phyloP scores from a whole-genome alignment of 306 rosid species.

The Citrullus colocynthis region DNA sequence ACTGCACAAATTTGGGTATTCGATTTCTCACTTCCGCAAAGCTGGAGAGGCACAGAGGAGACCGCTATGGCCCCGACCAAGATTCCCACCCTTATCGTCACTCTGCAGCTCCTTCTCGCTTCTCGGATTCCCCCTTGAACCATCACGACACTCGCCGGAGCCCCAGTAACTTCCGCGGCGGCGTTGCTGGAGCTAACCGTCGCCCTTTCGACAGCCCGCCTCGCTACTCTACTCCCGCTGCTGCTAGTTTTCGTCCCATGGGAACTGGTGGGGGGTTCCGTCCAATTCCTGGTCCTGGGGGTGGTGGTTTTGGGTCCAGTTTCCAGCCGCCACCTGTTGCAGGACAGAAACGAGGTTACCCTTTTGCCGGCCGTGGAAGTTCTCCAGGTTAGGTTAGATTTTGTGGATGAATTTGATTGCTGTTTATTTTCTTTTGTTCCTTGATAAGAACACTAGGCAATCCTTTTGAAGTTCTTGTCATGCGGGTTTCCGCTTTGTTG shows the following conservation, averaged over 20 bases:
- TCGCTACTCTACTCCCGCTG: conserved; percentile 34
- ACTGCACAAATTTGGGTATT: conserved; percentile 8
- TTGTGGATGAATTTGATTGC: neutral
- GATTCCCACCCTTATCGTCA: conserved; percentile 35
- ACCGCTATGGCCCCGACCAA: conserved; percentile 46
- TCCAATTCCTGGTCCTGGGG: conserved; percentile 16
- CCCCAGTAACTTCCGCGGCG: conserved; percentile 32
- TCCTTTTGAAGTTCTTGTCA: neutral
- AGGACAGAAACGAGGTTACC: conserved; percentile 74
- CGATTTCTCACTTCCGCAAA: conserved; percentile 30
- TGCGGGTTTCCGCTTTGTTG: neutral
- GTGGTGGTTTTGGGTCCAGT: conserved; percentile 33
- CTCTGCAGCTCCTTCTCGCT: conserved; percentile 46
- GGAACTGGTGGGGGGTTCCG: conserved; percentile 21
- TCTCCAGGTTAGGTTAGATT: conserved; percentile 49
- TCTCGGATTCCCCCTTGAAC: conserved; percentile 52
- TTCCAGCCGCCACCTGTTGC: conserved; percentile 30
- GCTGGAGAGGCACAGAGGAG: conserved; percentile 91
- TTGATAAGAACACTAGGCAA: neutral
- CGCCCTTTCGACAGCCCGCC: conserved; percentile 56
- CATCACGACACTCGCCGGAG: conserved; percentile 30
- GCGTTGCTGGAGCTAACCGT: conserved; percentile 11
- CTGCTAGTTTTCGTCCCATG: conserved; percentile 32
- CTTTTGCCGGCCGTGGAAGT: conserved; percentile 40
- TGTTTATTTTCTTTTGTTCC: neutral